Evolutionary conservation across 2,329 filamentous ascomycete species (phyloP).

Genomic region (Pseudonectria foliicola): DNA sequence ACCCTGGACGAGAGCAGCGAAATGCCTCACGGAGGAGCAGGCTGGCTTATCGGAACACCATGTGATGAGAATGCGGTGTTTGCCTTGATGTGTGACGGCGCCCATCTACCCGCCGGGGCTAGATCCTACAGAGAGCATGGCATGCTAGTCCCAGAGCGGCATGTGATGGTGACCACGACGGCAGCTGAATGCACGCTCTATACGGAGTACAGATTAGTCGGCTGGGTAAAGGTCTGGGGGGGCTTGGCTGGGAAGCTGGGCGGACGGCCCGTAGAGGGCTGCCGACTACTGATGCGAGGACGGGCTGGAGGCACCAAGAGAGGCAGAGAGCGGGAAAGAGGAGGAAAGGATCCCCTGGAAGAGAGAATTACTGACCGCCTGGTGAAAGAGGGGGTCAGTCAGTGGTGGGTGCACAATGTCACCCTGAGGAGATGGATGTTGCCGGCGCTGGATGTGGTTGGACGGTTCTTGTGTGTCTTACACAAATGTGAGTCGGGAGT

Average conservation of each 20-base stretch:
- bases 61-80: constrained; percentile 4
- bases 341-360: too few species aligned
- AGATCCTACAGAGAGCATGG: constrained; percentile 10
- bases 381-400: too few species aligned
- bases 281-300: too few species aligned
- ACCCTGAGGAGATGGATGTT: too few species aligned
- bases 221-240: constrained; percentile 19
- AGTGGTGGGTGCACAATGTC: too few species aligned
- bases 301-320: not conserved
- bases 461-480: too few species aligned
- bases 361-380: too few species aligned
- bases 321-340: not conserved
- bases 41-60: not conserved
- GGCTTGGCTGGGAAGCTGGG: constrained; percentile 18
- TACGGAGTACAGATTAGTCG: constrained; percentile 2
- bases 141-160: constrained; percentile 13
- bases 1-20: not conserved
- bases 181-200: constrained; percentile 1
- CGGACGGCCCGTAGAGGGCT: too few species aligned
- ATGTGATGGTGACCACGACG: constrained; percentile 4
- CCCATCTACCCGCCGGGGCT: constrained; percentile 25
- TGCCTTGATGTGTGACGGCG: constrained; percentile 15
- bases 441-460: too few species aligned
- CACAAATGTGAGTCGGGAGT: too few species aligned
- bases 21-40: constrained; percentile 1